Evolutionary conservation across 2,329 filamentous ascomycete genomes (phyloP).

Genomic region (Teratosphaeria destructans): DNA sequence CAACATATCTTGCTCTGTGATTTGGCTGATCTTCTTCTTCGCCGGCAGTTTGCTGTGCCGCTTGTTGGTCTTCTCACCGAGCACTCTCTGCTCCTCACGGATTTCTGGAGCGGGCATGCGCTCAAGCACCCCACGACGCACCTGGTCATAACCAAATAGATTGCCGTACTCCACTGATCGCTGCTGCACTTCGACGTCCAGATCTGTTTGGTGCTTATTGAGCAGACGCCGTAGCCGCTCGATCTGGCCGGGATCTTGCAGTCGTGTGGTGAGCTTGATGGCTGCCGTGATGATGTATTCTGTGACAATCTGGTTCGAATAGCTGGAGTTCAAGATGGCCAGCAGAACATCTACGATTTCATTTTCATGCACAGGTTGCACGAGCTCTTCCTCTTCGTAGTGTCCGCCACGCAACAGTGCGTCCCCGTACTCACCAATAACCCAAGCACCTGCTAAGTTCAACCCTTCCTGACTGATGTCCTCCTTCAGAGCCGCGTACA

Average conservation of each 20-base stretch:
- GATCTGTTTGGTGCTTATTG: conserved; percentile 66
- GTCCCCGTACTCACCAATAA: conserved; percentile 94
- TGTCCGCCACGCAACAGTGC: conserved; percentile 77
- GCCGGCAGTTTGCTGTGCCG: conserved; percentile 47
- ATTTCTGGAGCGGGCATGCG: conserved; percentile 98
- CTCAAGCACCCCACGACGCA: conserved; percentile 82
- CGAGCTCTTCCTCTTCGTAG: conserved; percentile 88
- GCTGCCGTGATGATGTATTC: conserved; percentile 94
- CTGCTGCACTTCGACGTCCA: conserved; percentile 94
- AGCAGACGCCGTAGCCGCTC: conserved; percentile 75
- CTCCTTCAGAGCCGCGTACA: conserved; percentile 82
- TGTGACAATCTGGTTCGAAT: conserved; percentile 78
- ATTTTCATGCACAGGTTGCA: conserved; percentile 69
- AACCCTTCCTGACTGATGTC: conserved; percentile 96
- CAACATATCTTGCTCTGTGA: conserved; percentile 81
- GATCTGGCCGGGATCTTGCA: conserved; percentile 74
- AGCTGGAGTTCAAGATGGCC: conserved; percentile 87
- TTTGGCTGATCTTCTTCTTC: conserved; percentile 67
- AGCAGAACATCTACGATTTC: conserved; percentile 90
- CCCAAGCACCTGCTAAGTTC: conserved; percentile 89
- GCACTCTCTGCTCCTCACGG: conserved; percentile 82
- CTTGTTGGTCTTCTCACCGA: conserved; percentile 61
- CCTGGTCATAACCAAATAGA: conserved; percentile 80
- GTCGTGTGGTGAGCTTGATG: conserved; percentile 86
- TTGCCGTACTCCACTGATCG: conserved; percentile 92